Percentiles rank a stretch among this genome's conserved stretches.
Evolutionary conservation across 2,329 filamentous ascomycete species (phyloP).

Genomic region (Juglanconis oblonga): DNA sequence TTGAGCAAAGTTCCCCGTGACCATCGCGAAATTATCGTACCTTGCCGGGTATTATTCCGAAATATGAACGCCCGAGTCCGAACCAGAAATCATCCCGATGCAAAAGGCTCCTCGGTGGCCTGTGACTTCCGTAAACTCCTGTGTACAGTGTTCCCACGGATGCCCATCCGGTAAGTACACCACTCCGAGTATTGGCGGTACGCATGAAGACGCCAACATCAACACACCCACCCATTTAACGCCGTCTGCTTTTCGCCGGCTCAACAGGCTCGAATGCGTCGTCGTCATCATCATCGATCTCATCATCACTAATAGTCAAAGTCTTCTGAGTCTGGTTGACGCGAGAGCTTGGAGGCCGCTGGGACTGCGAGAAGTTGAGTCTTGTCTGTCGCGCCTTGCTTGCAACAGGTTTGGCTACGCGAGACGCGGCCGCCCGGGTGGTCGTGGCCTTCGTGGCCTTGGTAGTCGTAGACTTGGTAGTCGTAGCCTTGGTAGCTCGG

Average conservation of each 20-base stretch:
- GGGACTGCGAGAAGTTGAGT: slow-evolving; percentile 46
- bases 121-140: not conserved
- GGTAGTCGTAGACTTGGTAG: slow-evolving; percentile 5
- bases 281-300: slow-evolving; percentile 53
- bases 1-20: not conserved
- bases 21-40: not conserved
- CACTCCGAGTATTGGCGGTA: not conserved
- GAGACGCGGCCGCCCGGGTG: slow-evolving; percentile 28
- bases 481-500: slow-evolving; percentile 17
- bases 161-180: not conserved
- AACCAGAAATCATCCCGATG: not conserved
- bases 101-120: not conserved
- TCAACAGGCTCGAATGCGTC: slow-evolving; percentile 52
- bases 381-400: slow-evolving; percentile 42
- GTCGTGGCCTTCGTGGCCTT: slow-evolving; percentile 20
- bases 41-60: not conserved
- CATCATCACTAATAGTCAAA: slow-evolving; percentile 63
- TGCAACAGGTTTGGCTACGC: slow-evolving; percentile 23
- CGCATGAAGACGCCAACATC: not conserved
- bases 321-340: slow-evolving; percentile 42
- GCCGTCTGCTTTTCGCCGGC: slow-evolving; percentile 26
- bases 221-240: not conserved
- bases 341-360: slow-evolving; percentile 23
- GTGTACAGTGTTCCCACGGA: not conserved
- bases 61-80: not conserved